Percentiles rank a stretch among this genome's conserved stretches.
Conservation (phyloP, 148 eudicot genomes). For the Silene conica region DNA sequence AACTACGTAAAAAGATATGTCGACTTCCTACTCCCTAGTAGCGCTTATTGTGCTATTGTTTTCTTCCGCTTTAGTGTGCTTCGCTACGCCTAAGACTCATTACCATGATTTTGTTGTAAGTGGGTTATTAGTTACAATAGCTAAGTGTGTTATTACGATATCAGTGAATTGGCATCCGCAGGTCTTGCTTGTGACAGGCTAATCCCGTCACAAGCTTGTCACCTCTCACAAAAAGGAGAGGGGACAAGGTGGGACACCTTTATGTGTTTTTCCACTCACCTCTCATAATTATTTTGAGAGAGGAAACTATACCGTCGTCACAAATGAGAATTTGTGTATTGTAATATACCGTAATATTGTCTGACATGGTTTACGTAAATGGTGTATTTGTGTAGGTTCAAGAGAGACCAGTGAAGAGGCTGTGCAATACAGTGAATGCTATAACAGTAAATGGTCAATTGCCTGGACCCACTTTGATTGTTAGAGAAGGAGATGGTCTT, state of each 20-base stretch:
- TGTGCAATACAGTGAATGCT: constrained; percentile 52
- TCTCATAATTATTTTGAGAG: too few relatives aligned
- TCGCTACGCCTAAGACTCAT: constrained; percentile 48
- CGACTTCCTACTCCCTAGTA: constrained; percentile 15
- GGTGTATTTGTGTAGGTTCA: constrained; percentile 46
- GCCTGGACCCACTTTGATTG: constrained; percentile 75
- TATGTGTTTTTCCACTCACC: too few relatives aligned
- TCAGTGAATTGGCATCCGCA: too few relatives aligned
- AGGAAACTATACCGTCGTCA: too few relatives aligned
- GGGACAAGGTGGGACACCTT: too few relatives aligned
- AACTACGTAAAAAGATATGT: not conserved
- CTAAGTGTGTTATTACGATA: too few relatives aligned
- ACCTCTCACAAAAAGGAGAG: too few relatives aligned
- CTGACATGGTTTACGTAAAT: not conserved
- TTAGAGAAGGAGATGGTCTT: constrained; percentile 64
- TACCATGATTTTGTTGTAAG: constrained; percentile 66
- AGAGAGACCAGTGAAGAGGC: constrained; percentile 78
- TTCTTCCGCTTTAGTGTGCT: constrained; percentile 30
- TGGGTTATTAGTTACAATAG: too few relatives aligned
- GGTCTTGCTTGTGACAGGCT: too few relatives aligned
- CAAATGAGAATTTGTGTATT: too few relatives aligned
- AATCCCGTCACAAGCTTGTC: too few relatives aligned
- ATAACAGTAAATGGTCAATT: constrained; percentile 72
- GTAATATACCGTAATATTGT: too few relatives aligned
- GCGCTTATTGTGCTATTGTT: constrained; percentile 27